Percentiles rank a stretch among this genome's conserved stretches.
These are phyloP conservation scores for Polyrhizophydium stewartii DNA, from an alignment of 371 early-diverging fungal species.

Conservation along the genomic window DNA sequence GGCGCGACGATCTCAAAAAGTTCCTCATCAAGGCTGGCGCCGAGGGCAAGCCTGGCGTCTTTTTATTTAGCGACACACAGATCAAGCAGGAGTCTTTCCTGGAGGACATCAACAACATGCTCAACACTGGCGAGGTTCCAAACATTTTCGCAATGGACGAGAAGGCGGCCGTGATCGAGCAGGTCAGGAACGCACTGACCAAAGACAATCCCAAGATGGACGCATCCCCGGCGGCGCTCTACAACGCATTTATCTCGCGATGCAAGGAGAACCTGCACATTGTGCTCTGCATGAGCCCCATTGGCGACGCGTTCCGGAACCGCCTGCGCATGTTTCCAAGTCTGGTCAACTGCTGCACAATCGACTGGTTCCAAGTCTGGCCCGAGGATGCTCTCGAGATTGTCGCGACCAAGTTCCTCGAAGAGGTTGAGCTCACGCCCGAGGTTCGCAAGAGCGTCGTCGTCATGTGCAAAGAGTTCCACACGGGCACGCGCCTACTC, in stretches of 20 bases:
- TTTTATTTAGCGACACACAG: slow-evolving; percentile 53
- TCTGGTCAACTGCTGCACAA: slow-evolving; percentile 55
- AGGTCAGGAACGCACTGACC: slow-evolving; percentile 36
- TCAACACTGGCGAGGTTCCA: slow-evolving; percentile 55
- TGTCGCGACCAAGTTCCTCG: slow-evolving; percentile 45
- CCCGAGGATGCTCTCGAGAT: slow-evolving; percentile 56
- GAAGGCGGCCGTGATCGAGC: slow-evolving; percentile 49
- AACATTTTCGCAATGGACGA: slow-evolving; percentile 53
- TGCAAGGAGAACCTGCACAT: slow-evolving; percentile 55
- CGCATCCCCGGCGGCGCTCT: slow-evolving; percentile 43
- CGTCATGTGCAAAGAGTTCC: slow-evolving; percentile 48
- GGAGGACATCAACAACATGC: slow-evolving; percentile 55
- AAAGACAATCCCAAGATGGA: slow-evolving; percentile 52
- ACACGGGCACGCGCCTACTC: slow-evolving; percentile 32
- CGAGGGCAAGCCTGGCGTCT: slow-evolving; percentile 39
- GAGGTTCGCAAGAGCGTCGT: slow-evolving; percentile 36
- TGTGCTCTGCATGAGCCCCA: slow-evolving; percentile 53
- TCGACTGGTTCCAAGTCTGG: slow-evolving; percentile 61
- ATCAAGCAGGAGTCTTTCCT: slow-evolving; percentile 45
- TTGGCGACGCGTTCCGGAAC: slow-evolving; percentile 55
- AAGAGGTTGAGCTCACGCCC: slow-evolving; percentile 42
- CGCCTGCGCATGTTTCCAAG: slow-evolving; percentile 52
- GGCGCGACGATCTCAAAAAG: slow-evolving; percentile 50
- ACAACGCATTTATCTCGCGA: slow-evolving; percentile 45
- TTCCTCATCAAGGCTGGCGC: slow-evolving; percentile 49